Base-by-base conservation (phyloP, 192 early-diverging fungal species). In the Gigaspora rosea region DNA sequence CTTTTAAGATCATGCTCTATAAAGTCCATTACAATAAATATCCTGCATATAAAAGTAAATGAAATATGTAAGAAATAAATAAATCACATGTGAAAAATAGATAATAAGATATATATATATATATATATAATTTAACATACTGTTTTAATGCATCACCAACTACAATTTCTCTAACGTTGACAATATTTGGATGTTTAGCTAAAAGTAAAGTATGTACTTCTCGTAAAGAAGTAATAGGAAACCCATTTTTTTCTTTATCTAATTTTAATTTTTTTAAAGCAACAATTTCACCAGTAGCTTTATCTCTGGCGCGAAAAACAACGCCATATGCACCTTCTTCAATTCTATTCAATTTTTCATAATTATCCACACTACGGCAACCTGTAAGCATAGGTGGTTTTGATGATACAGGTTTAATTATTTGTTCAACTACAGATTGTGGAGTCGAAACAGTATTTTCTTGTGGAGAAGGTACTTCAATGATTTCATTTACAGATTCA, bases 11-110 rank as follows among this genome's bases (percentile, higher is more conserved):
- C 97, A 78, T 98, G 96, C 49, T 97, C 95, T 77, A 97, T 91
- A 81, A 93, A 99, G 68, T 99, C 97, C 97, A 99, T 99, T 5
- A 95, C 96, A 74, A 97, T 95, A 78, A 96, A 99, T 41, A 97
- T 91, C 79, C 92, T 93, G 79, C 3, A 85, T 59, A 32, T 82
- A 4, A 76, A 59, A 74, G 16, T 12, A 69, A n/a, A 82, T 36
- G 49, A 46, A n/a, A 67, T 7, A 68, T 51, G 49, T 1, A 65
- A 35, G 52, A 64, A 11, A 12, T 61, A 58, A 12, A 56, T 8
- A 41, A 22, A 67, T 32, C 20, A 64, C 12, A 80, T 48, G 56
- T 52, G 12, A 56, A 4, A 18, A 5, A n/a, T 18, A 18, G 4
- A 56, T 56, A 13, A 15, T 18, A 56, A 56, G 18, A 54, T 2